Evolutionary conservation across 768 basidiomycete genomes (phyloP).

Genomic region (Basidioascus undulatus): DNA sequence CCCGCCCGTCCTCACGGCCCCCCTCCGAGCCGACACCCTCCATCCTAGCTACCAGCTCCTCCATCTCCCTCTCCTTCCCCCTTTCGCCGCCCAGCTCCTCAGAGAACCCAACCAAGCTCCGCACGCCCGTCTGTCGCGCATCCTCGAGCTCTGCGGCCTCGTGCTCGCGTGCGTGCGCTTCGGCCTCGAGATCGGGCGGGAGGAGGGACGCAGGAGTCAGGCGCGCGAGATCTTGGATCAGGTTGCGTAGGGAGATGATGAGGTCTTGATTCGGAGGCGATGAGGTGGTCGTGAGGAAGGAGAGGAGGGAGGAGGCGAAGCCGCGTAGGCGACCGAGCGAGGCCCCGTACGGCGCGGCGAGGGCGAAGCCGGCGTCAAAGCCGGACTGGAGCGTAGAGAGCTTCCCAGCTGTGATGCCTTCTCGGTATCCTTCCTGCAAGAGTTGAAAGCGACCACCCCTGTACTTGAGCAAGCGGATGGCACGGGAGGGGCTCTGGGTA

Average conservation of each 20-base stretch:
- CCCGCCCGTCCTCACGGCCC: too few relatives aligned
- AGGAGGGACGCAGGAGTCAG: constrained; percentile 7
- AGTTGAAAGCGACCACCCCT: neutral
- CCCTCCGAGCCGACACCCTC: too few relatives aligned
- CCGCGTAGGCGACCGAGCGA: constrained; percentile 63
- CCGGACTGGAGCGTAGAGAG: constrained; percentile 65
- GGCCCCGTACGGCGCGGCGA: constrained; percentile 38
- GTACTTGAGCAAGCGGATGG: too few relatives aligned
- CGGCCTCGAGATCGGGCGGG: constrained; percentile 42
- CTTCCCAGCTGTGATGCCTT: constrained; percentile 83
- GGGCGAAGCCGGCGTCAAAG: constrained; percentile 64
- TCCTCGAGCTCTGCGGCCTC: too few relatives aligned
- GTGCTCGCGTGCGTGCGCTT: constrained; percentile 34
- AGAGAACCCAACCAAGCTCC: too few relatives aligned
- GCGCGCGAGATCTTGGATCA: neutral
- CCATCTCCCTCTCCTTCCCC: too few relatives aligned
- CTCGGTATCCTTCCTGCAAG: constrained; percentile 68
- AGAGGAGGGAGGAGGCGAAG: constrained; percentile 33
- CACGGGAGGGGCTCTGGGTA: too few relatives aligned
- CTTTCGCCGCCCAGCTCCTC: too few relatives aligned
- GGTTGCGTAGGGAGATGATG: too few relatives aligned
- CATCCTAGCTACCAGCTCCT: too few relatives aligned
- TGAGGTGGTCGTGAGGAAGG: constrained; percentile 17
- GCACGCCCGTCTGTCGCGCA: too few relatives aligned
- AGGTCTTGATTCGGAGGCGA: too few relatives aligned